Evolutionary conservation across 805 yeast species (phyloP), one percentile per base, ranked within the genome.

Genomic region (Cephaloascus albidus): DNA sequence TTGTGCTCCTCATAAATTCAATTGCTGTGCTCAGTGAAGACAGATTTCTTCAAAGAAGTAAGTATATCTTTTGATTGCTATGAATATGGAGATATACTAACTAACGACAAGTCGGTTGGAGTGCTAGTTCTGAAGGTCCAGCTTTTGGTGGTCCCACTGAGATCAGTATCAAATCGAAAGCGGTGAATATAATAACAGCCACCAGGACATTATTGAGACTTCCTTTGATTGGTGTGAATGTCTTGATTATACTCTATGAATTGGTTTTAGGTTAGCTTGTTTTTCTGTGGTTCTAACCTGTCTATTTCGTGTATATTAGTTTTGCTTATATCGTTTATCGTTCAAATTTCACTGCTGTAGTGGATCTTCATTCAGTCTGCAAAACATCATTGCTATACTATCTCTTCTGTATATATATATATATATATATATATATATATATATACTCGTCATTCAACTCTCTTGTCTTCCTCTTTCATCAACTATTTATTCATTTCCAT

Each of bases 21-120:
- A 73, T 85, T 20, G 93, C 93, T 0, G 81, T 85, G 28, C 69
- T 85, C 38, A 82, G 83, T 54, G 94, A 85, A 50, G 93, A 85
- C 51, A 63, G 95, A 42, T 85, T 85, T 51, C 64, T 85, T 43
- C 78, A 79, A 50, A 66, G 95, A 60, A 74, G 61, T 64, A 61
- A 49, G 70, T 57, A 40, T 2, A 52, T 54, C 28, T 68, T 63
- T 19, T 63, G 61, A 63, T 62, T 58, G 8, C 51, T 48, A 19
- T 44, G 46, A 20, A 42, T 49, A 10, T 41, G 15, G 41, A 47
- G 46, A 54, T 14, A 20, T 42, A 18, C 15, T 35, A 44, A 40
- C 54, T 43, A 45, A 45, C 18, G 38, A 19, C 17, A 50, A 58
- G 75, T 76, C 34, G 79, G 78, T 15, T 61, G 75, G 48, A 61